Conservation (phyloP, 345 rosid species). For the Eucalyptus sp. region DNA sequence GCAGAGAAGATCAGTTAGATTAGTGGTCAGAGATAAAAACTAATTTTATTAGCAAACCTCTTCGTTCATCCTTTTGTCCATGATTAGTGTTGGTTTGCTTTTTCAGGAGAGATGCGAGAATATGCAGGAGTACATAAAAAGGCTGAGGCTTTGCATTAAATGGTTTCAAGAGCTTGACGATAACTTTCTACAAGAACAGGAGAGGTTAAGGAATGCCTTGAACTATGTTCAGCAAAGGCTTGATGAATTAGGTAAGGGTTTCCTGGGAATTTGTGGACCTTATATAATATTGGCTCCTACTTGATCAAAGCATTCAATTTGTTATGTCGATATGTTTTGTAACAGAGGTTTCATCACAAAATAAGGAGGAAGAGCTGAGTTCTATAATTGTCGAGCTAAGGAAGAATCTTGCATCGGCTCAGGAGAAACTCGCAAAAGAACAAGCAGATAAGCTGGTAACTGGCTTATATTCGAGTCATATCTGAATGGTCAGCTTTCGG, state of each 20-base stretch:
- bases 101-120: conserved; percentile 89
- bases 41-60: not conserved
- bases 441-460: conserved; percentile 77
- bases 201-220: conserved; percentile 57
- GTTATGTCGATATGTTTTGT: not conserved
- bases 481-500: not conserved
- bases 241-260: conserved; percentile 65
- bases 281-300: not conserved
- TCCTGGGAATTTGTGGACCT: not conserved
- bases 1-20: not conserved
- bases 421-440: conserved; percentile 72
- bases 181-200: conserved; percentile 72
- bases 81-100: not conserved
- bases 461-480: not conserved
- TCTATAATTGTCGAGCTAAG: conserved; percentile 79
- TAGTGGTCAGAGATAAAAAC: not conserved
- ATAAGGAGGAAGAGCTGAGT: conserved; percentile 88
- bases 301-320: not conserved
- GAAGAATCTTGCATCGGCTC: conserved; percentile 61
- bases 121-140: conserved; percentile 86
- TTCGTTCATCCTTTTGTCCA: not conserved
- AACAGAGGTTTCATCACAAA: conserved; percentile 53
- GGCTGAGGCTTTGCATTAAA: conserved; percentile 84
- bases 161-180: conserved; percentile 98
- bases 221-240: conserved; percentile 61